These are phyloP conservation scores for Fusarium mexicanum DNA, from an alignment of 2,329 filamentous ascomycete genomes.

Conservation along the genomic window DNA sequence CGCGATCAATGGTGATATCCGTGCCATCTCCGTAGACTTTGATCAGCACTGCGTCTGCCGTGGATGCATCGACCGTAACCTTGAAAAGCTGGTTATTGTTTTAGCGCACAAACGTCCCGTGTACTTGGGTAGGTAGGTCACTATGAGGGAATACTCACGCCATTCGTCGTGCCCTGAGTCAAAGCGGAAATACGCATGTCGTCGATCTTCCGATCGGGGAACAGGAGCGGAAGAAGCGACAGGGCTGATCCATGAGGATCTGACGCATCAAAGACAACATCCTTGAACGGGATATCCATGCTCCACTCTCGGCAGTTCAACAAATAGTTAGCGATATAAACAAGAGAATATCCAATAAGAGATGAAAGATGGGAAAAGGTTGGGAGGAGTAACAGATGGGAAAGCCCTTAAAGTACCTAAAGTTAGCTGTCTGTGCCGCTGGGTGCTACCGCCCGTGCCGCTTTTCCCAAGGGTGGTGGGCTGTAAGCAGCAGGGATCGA, in stretches of 20 bases:
- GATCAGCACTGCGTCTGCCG: conserved; percentile 15
- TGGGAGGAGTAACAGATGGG: no score
- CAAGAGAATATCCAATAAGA: neutral
- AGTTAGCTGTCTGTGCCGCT: neutral
- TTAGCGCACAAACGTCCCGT: neutral
- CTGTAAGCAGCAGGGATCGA: neutral
- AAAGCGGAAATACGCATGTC: conserved; percentile 14
- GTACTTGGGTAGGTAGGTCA: neutral
- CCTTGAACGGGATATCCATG: conserved; percentile 27
- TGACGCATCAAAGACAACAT: conserved; percentile 20
- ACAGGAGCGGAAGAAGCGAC: conserved; percentile 16
- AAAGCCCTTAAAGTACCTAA: neutral
- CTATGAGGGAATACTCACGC: conserved; percentile 10
- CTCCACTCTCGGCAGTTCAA: neutral
- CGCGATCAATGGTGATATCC: conserved; percentile 34
- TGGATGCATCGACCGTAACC: neutral
- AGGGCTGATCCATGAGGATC: conserved; percentile 21
- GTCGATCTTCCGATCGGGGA: neutral
- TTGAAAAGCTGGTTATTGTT: conserved; percentile 24
- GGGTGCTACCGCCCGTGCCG: neutral
- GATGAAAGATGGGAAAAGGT: neutral
- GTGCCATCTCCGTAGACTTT: conserved; percentile 39
- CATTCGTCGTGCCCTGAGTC: conserved; percentile 35
- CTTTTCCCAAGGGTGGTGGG: neutral
- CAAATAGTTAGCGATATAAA: neutral